Evolutionary conservation across 441 rosid species (phyloP).

Genomic region (Erysimum cheiri): DNA sequence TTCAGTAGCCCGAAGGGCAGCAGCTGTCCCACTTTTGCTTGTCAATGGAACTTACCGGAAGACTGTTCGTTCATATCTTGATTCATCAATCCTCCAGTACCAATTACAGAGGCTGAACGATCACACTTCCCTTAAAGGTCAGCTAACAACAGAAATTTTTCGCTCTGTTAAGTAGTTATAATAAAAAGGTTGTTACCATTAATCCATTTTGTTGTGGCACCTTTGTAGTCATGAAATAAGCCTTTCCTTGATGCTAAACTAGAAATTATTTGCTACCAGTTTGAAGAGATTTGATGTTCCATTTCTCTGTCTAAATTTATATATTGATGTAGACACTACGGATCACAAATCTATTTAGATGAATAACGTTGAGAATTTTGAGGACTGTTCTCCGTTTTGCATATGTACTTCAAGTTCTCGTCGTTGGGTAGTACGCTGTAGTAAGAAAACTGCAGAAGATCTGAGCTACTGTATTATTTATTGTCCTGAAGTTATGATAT

Average conservation of each 20-base stretch:
- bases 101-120: conserved; percentile 89
- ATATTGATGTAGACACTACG: conserved; percentile 17
- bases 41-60: conserved; percentile 98
- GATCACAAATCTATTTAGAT: conserved; percentile 21
- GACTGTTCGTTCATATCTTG: conserved; percentile 88
- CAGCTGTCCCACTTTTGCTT: conserved; percentile 94
- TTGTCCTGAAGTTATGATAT: conserved; percentile 12
- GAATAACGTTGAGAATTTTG: conserved; percentile 26
- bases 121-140: conserved; percentile 89
- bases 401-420: conserved; percentile 7
- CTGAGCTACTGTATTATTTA: conserved; percentile 15
- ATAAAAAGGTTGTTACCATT: neutral
- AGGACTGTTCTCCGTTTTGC: conserved; percentile 13
- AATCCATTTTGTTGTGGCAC: conserved; percentile 14
- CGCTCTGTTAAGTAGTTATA: conserved; percentile 4
- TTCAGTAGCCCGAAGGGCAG: conserved; percentile 96
- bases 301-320: conserved; percentile 7
- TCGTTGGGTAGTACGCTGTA: neutral
- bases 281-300: conserved; percentile 23
- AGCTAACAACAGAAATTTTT: conserved; percentile 29
- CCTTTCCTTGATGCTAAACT: conserved; percentile 23
- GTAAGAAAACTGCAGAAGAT: conserved; percentile 18
- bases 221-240: conserved; percentile 5
- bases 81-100: conserved; percentile 90
- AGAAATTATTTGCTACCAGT: conserved; percentile 33